Conservation (phyloP, 306 rosid species). For the Sechiopsis laciniata region DNA sequence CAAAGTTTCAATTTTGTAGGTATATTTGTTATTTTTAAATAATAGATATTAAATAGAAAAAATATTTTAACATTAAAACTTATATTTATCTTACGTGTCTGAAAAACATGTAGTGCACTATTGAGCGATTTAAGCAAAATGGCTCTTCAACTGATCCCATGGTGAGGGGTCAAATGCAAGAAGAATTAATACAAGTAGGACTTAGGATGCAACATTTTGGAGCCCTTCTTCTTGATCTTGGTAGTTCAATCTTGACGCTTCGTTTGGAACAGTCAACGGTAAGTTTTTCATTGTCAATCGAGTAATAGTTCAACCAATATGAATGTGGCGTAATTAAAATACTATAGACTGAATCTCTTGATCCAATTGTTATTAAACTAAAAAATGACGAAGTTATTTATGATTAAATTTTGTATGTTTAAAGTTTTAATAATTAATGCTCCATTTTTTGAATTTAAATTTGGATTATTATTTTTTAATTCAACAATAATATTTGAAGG, state of each 20-base stretch:
- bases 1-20: too few relatives aligned
- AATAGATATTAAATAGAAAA: not conserved
- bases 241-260: conserved; percentile 81
- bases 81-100: not conserved
- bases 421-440: too few relatives aligned
- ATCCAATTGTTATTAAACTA: too few relatives aligned
- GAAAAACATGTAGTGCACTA: conserved; percentile 67
- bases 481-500: too few relatives aligned
- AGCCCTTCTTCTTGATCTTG: conserved; percentile 87
- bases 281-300: conserved; percentile 22
- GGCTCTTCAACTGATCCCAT: conserved; percentile 48
- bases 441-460: too few relatives aligned
- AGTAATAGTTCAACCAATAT: too few relatives aligned
- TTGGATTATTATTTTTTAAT: too few relatives aligned
- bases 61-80: not conserved
- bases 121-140: conserved; percentile 81
- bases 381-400: too few relatives aligned
- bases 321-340: too few relatives aligned
- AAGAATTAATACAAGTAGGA: conserved; percentile 67
- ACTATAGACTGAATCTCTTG: too few relatives aligned
- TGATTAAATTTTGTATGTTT: too few relatives aligned
- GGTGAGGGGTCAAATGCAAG: conserved; percentile 64
- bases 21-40: not conserved
- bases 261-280: conserved; percentile 83
- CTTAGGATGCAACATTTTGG: conserved; percentile 91